Evolutionary conservation across 2,329 filamentous ascomycete genomes (phyloP), one percentile per base, ranked within the genome.

Genomic region (Penicillium sp.): DNA sequence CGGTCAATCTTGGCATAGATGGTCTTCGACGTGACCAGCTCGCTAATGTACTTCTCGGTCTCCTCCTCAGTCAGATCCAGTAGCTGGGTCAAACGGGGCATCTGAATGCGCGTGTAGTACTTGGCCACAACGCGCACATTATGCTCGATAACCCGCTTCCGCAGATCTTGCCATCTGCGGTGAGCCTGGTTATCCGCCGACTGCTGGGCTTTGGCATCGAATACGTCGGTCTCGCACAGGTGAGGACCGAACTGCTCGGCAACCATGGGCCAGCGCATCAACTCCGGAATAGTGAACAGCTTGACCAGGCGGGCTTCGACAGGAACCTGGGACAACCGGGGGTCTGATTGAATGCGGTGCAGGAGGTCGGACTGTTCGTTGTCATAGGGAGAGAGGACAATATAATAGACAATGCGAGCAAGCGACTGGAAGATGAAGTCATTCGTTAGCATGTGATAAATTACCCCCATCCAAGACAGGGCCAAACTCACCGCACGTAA

Each of bases 91-190:
- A 99, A 83, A 37, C 95, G 91, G 66, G 89, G 87, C 85, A 97
- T 95, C 76, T 92, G 89, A 75, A 99, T 96, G 70, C 95, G 92
- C 25, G 95, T 99, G 82, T 99, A 99, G 84, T 99, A 99, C 80
- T 97, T 97, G 71, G 95, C 95, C 40, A 99, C 87, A 1, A 99
- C 95, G 55, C 95, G 92, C 56, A 99, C 94, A 69, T 99, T 99
- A 82, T 99, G 95, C 82, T 99, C 95, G 71, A 99, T 99, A 64
- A 99, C 95, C 56, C 95, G 93, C 85, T 98, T 98, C 73, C 95
- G 91, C 66, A 99, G 83, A 75, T 97, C 95, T 75, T 95, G 86
- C 93, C 94, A 99, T 76, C 95, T 87, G 78, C 89, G 87, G 78
- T 91, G 82, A 30, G 93, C 90, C 79, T 97, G 94, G 62, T 89